Evolutionary conservation across 2,329 filamentous ascomycete species (phyloP), one percentile per base, ranked within the genome.

Genomic region (Fusarium sp.): DNA sequence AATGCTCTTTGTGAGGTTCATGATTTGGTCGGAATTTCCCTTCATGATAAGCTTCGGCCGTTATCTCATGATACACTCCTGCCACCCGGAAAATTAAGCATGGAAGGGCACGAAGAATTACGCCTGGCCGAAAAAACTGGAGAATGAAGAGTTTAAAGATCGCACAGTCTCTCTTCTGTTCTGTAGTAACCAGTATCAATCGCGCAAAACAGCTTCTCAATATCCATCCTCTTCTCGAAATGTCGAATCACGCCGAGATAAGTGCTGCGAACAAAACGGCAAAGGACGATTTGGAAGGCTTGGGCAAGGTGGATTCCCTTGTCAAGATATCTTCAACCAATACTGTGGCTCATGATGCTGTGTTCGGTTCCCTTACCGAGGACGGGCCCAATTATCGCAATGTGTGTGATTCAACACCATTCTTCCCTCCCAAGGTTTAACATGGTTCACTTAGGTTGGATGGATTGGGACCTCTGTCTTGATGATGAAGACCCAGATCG

Each of bases 401-500:
- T 47, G 42, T 47, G 18, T 10, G n/a, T 42, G n/a, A 13, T 13
- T 2, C 3, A 13, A 13, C 5, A 13, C 5, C 6, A 7, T 20
- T 0, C 4, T 7, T 6, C n/a, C 7, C 10, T 1, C 4, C 1
- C 38, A 11, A 20, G 38, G 11, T 4, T 20, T 42, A 20, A 14
- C n/a, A 13, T 2, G 38, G 7, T 20, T 20, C 14, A 37, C 14
- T 37, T 2, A 42, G 42, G 42, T 47, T 6, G 42, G 20, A 16
- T 47, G 42, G 42, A 47, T 47, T 7, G 42, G 42, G 24, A 47
- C 42, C 14, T 47, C 42, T 2, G 42, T 47, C 22, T 47, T 47
- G 42, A 47, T 47, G 42, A 47, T 47, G 42, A 47, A 47, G 42
- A 47, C 42, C 20, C 42, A 47, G 14, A 47, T 47, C 14, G 42